phyloP scores from a whole-genome alignment of 805 yeast genomes.

The Kluyveromyces nonfermentans region DNA sequence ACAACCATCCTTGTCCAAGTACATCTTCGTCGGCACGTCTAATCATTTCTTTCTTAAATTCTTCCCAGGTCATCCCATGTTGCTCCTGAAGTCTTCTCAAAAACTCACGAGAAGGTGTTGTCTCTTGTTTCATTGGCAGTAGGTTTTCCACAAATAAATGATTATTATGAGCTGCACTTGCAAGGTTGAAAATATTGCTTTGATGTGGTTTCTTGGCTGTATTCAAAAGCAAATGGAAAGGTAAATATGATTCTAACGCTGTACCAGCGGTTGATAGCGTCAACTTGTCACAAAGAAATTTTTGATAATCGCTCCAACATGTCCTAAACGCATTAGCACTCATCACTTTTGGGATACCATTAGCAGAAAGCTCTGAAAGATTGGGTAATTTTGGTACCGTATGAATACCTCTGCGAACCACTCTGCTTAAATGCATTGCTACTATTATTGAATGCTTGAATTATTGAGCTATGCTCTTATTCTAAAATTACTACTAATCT shows the following conservation, averaged over 20 bases:
- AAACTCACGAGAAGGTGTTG: constrained; percentile 32
- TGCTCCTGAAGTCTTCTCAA: constrained; percentile 29
- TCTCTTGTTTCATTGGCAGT: constrained; percentile 12
- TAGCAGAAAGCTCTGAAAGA: constrained; percentile 8
- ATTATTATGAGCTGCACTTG: constrained; percentile 87
- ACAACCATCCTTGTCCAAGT: constrained; percentile 65
- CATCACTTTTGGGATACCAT: constrained; percentile 24
- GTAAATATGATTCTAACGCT: constrained; percentile 63
- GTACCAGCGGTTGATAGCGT: constrained; percentile 67
- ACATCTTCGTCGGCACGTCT: constrained; percentile 38
- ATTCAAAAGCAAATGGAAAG: constrained; percentile 58
- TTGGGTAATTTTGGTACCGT: constrained; percentile 25
- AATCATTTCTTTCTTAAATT: constrained; percentile 42
- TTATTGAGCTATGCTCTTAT: not conserved
- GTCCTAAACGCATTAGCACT: constrained; percentile 48
- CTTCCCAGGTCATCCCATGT: constrained; percentile 32
- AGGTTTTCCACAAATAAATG: constrained; percentile 73
- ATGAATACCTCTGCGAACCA: constrained; percentile 22
- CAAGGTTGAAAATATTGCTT: constrained; percentile 68
- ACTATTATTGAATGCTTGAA: not conserved
- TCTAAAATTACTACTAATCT: no score
- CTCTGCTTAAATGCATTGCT: constrained; percentile 13
- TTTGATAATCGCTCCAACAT: constrained; percentile 81
- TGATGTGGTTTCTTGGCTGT: constrained; percentile 59
- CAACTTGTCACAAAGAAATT: constrained; percentile 48